Base-by-base conservation (phyloP, 1,284 basidiomycete genomes). In the Cystobasidium sp. region DNA sequence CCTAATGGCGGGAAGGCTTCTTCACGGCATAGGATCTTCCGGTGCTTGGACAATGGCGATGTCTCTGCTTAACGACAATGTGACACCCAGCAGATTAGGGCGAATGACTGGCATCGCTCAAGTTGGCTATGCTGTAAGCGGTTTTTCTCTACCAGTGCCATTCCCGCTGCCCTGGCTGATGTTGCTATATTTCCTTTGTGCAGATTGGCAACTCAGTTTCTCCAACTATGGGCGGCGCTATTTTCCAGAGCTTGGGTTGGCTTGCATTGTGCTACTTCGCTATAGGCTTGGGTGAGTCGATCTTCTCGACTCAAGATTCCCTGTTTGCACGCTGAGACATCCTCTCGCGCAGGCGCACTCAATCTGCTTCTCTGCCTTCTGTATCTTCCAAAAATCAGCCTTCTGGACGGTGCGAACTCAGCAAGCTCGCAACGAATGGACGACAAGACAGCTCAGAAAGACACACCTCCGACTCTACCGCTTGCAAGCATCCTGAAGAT, bases 1-100 rank as follows among this genome's bases (percentile, higher is more conserved):
- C 37, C 37, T 72, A 5, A 52, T 64, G 47, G 56, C 59, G 0
- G 69, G 58, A 12, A 61, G 69, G 9, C n/a, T 51, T 2, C 43
- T 72, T n/a, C 69, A 72, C n/a, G 69, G 69, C 24, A 14, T 72
- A 6, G 69, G 44, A n/a, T 20, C 47, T 72, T 47, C 62, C 5
- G 69, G 69, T 8, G 22, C 56, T 43, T 72, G 69, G 69, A 53
- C 61, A 3, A 16, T 58, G n/a, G 69, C 49, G 7, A 24, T 64
- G n/a, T 61, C 47, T 31, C 41, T 65, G 2, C 12, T 72, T 18
- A 31, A 51, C 18, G 69, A 65, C 49, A 72, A 72, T 16, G 69
- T 72, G 9, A 51, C 18, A 20, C 46, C 49, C 4, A 20, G 10
- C 6, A 46, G 61, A 31, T 20, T 44, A 5, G 69, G 69, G 43